Percentiles rank a stretch among this genome's conserved stretches.
Conservation (phyloP, 2,329 filamentous ascomycete species). For the Alternaria consortialis region DNA sequence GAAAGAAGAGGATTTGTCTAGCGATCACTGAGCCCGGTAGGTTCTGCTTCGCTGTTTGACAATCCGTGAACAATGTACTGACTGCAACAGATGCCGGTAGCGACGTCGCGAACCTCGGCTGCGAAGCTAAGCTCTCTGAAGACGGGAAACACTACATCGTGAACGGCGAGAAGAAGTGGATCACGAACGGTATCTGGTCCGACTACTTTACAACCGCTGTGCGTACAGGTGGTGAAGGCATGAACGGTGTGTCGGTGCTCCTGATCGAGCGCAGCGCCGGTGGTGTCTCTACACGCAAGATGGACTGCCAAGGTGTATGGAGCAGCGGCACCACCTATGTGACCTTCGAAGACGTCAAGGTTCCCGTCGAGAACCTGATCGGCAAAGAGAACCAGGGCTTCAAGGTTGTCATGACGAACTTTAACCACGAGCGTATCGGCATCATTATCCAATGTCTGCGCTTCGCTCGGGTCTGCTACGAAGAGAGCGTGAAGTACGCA, state of each 20-base stretch:
- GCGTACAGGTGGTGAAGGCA: conserved; percentile 77
- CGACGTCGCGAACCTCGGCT: conserved; percentile 94
- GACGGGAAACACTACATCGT: conserved; percentile 99
- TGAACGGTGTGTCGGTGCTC: conserved; percentile 90
- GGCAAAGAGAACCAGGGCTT: conserved; percentile 99
- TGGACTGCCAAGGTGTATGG: conserved; percentile 95
- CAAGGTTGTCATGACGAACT: conserved; percentile 99
- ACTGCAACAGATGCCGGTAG: conserved; percentile 75
- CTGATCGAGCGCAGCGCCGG: conserved; percentile 87
- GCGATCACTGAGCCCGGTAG: conserved; percentile 85
- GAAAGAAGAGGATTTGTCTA: conserved; percentile 96
- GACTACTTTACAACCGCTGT: conserved; percentile 89
- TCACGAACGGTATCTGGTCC: conserved; percentile 95
- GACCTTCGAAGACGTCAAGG: conserved; percentile 98
- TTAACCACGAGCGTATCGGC: conserved; percentile 98
- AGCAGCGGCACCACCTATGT: conserved; percentile 95
- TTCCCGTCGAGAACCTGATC: conserved; percentile 97
- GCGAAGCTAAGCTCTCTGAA: conserved; percentile 91
- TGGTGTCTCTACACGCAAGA: conserved; percentile 89
- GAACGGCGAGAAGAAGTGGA: conserved; percentile 99
- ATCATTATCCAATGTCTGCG: conserved; percentile 98
- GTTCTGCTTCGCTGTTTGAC: background rate
- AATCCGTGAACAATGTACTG: conserved; percentile 4
- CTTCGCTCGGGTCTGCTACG: conserved; percentile 96
- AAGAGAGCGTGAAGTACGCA: conserved; percentile 95